Percentiles rank a stretch among this genome's conserved stretches.
Evolutionary conservation across 1,284 basidiomycete species (phyloP).

Genomic region (Amylostereum areolatum): DNA sequence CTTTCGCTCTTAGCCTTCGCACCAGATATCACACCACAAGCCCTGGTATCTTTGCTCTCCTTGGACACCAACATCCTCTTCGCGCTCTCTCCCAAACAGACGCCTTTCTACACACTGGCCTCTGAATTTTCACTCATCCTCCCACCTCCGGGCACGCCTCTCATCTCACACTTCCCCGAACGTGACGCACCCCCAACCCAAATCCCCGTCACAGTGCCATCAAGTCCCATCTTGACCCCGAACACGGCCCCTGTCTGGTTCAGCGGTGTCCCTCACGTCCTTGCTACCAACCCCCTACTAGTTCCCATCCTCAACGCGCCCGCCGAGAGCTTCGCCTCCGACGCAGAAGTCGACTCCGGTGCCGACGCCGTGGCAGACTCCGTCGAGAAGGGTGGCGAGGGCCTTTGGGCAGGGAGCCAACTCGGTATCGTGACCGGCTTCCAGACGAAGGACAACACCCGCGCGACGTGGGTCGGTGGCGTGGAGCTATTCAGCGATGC

Average conservation of each 20-base stretch:
- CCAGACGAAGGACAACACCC: constrained; percentile 76
- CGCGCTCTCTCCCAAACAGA: constrained; percentile 71
- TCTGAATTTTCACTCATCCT: constrained; percentile 74
- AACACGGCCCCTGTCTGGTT: constrained; percentile 63
- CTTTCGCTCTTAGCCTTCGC: constrained; percentile 47
- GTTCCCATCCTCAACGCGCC: constrained; percentile 81
- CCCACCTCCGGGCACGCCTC: constrained; percentile 66
- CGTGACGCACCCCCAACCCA: constrained; percentile 52
- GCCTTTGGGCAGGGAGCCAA: constrained; percentile 73
- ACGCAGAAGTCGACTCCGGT: constrained; percentile 50
- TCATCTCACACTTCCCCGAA: constrained; percentile 72
- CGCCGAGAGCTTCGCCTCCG: constrained; percentile 64
- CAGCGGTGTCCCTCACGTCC: constrained; percentile 67
- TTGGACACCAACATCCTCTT: constrained; percentile 81
- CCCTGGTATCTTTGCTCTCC: constrained; percentile 68
- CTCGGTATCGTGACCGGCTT: constrained; percentile 82
- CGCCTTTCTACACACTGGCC: constrained; percentile 64
- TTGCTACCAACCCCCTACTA: constrained; percentile 78
- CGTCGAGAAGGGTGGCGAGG: constrained; percentile 65
- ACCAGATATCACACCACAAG: constrained; percentile 78
- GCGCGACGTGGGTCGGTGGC: constrained; percentile 81
- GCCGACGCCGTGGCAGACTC: constrained; percentile 59
- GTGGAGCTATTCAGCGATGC: constrained; percentile 74
- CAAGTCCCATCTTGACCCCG: constrained; percentile 36
- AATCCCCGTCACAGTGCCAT: constrained; percentile 48